Percentiles rank a stretch among this genome's conserved stretches.
Conservation (phyloP, 176 grass and related monocot genomes). For the Carex myosuroides region DNA sequence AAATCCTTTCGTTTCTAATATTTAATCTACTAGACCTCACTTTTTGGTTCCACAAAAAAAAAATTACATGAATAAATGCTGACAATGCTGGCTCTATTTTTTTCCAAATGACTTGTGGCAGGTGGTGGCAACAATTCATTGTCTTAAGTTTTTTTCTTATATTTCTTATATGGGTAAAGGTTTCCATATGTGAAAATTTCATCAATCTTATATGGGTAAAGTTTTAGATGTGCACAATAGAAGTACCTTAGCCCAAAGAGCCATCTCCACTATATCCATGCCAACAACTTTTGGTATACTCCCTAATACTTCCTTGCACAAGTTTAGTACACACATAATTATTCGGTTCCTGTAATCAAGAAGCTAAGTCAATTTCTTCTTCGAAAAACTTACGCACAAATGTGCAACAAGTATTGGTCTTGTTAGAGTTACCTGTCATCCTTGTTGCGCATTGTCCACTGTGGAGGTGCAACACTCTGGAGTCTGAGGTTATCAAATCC, state of each 20-base stretch:
- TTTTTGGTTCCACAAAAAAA: background rate
- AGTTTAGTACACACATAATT: constrained; percentile 70
- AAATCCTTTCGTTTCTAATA: background rate
- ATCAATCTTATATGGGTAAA: background rate
- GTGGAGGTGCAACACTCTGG: constrained; percentile 76
- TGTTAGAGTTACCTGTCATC: constrained; percentile 58
- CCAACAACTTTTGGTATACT: constrained; percentile 74
- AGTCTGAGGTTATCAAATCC: constrained; percentile 85
- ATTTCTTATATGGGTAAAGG: background rate
- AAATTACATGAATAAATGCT: background rate
- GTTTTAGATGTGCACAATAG: background rate
- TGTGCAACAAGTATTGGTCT: background rate
- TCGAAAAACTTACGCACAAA: background rate
- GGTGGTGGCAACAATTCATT: background rate
- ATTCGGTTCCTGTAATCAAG: constrained; percentile 57
- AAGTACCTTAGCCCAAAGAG: constrained; percentile 92
- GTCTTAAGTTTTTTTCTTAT: background rate
- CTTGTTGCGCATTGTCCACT: constrained; percentile 96
- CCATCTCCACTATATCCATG: constrained; percentile 94
- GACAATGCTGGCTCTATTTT: background rate
- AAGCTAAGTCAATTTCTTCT: background rate
- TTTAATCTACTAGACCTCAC: background rate
- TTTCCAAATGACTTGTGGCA: background rate
- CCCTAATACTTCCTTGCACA: constrained; percentile 70
- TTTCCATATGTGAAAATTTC: background rate